phyloP scores from a whole-genome alignment of 1,284 basidiomycete species.

The Chalciporus sp. region DNA sequence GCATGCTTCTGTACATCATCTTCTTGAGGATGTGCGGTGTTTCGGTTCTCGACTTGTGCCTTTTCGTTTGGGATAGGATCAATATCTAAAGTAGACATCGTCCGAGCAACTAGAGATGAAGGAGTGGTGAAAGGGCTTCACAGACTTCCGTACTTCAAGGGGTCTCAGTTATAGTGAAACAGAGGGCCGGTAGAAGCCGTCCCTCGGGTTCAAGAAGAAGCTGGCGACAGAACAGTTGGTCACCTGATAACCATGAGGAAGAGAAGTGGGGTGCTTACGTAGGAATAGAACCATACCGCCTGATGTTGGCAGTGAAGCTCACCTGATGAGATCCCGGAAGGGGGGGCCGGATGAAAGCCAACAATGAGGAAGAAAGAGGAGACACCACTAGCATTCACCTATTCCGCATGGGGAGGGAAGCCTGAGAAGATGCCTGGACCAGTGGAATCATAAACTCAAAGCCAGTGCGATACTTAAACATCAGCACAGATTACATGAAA shows the following conservation, averaged over 20 bases:
- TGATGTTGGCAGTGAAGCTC: not conserved
- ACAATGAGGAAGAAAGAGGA: too few relatives aligned
- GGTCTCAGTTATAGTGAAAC: constrained; percentile 10
- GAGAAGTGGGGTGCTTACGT: not conserved
- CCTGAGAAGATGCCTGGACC: too few relatives aligned
- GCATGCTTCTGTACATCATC: constrained; percentile 25
- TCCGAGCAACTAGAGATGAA: not conserved
- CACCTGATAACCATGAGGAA: constrained; percentile 7
- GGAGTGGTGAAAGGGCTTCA: not conserved
- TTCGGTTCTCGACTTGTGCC: not conserved
- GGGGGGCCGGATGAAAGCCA: too few relatives aligned
- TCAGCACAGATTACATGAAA: too few relatives aligned
- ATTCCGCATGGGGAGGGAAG: too few relatives aligned
- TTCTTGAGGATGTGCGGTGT: constrained; percentile 3
- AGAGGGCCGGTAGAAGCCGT: constrained; percentile 9
- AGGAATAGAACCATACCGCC: not conserved
- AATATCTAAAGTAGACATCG: constrained; percentile 17
- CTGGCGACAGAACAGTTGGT: not conserved
- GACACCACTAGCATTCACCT: too few relatives aligned
- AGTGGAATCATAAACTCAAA: too few relatives aligned
- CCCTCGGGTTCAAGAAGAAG: constrained; percentile 10
- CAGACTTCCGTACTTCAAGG: not conserved
- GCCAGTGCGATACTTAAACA: too few relatives aligned
- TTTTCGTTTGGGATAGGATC: constrained; percentile 16
- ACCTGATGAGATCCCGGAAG: not conserved